Base-by-base conservation (phyloP, 139 green algal genomes). In the Chlamydomonas schloesseri region DNA sequence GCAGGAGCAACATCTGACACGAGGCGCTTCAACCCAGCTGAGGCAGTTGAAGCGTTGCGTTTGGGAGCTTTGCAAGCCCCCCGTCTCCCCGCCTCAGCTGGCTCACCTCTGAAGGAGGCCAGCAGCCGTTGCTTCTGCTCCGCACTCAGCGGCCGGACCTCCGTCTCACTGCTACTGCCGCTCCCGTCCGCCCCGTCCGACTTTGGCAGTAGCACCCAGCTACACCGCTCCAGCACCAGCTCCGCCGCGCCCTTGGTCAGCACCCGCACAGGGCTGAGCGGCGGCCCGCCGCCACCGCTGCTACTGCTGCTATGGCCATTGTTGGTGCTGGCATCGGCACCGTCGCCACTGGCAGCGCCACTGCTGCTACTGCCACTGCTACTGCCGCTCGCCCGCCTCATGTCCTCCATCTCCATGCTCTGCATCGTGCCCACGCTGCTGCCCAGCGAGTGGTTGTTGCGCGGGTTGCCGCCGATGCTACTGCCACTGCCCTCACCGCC, bases 191-290 rank as follows among this genome's bases (percentile, higher is more conserved):
- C 47, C 50, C 29, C 81, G 42, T 50, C 42, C 42, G 42, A 5
- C 42, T 50, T 50, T 5, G 42, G 42, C 42, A 50, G 42, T 8
- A 95, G 77, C 83, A 92, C 88, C 73, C 75, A 62, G 2, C 74
- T 92, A 89, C 97, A 99, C 36, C 91, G 77, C 34, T 93, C 83
- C 75, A 99, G 85, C 75, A 99, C 88, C 33, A 99, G 89, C 87
- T 99, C 97, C 0, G 96, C 92, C 18, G 97, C 97, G 11, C 97
- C 97, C 93, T 99, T 99, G 37, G 92, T 94, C 87, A 94, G 93
- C 33, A 97, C 71, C 1, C 93, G 89, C 11, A 71, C 68, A 33
- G 73, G 65, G 31, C 78, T 58, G 28, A 21, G 53, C 21, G 87
- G 68, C 65, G 83, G 87, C 78, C 64, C 70, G 33, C 64, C n/a